Evolutionary conservation across 495 filamentous ascomycete genomes (phyloP).

Genomic region (Xylaria castorea): DNA sequence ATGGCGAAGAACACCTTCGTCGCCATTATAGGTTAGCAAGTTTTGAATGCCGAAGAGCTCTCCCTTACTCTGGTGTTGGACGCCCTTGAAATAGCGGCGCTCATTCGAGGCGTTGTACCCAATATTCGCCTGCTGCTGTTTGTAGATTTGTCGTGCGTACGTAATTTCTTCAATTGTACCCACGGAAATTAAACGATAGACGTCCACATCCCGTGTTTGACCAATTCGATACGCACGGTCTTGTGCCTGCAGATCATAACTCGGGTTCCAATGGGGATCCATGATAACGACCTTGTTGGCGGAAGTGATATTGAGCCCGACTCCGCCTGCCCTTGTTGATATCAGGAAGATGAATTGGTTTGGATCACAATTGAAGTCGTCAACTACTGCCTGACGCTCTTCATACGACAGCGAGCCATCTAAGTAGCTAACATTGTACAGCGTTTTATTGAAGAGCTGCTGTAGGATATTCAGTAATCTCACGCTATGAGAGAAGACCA

Average conservation of each 20-base stretch:
- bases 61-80: conserved; percentile 86
- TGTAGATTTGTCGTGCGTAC: conserved; percentile 97
- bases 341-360: conserved; percentile 94
- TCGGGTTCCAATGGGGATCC: conserved; percentile 97
- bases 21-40: conserved; percentile 81
- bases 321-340: conserved; percentile 87
- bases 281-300: conserved; percentile 98
- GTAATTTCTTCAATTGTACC: conserved; percentile 98
- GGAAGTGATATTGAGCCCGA: conserved; percentile 92
- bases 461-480: conserved; percentile 84
- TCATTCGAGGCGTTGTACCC: conserved; percentile 93
- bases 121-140: conserved; percentile 98
- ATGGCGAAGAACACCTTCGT: conserved; percentile 82
- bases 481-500: conserved; percentile 91
- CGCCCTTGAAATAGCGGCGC: conserved; percentile 93
- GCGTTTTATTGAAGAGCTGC: conserved; percentile 85
- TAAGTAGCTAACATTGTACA: conserved; percentile 90
- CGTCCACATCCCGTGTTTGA: conserved; percentile 91
- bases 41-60: conserved; percentile 94
- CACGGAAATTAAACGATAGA: conserved; percentile 90
- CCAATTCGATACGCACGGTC: conserved; percentile 97
- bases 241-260: conserved; percentile 93
- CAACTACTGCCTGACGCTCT: conserved; percentile 80
- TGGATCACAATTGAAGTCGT: conserved; percentile 91
- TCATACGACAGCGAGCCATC: conserved; percentile 88